Evolutionary conservation across 257 asterid genomes (phyloP).

Genomic region (Nicotiana attenuata): DNA sequence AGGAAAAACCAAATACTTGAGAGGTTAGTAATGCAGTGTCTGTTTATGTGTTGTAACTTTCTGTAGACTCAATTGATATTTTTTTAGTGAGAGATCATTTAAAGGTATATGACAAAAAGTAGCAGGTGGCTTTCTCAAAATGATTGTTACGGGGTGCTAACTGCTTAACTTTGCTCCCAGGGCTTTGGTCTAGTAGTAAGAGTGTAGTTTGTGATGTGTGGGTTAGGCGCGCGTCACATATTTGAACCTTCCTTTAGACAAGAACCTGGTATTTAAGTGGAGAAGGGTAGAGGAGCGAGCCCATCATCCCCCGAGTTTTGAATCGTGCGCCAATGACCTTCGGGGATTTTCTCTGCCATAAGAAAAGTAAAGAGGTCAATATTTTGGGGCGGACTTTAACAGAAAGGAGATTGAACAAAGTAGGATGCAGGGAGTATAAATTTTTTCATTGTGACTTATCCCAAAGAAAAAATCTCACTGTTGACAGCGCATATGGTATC

Average conservation of each 20-base stretch:
- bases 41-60: background rate
- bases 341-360: background rate
- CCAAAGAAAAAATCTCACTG: background rate
- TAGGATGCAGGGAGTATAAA: background rate
- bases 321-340: too few relatives aligned
- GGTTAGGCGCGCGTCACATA: background rate
- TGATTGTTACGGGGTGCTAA: background rate
- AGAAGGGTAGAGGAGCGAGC: background rate
- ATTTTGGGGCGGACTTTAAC: background rate
- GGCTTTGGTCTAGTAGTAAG: background rate
- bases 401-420: background rate
- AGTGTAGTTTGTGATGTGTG: background rate
- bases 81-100: background rate
- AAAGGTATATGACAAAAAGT: background rate
- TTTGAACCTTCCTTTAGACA: background rate
- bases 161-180: background rate
- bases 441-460: background rate
- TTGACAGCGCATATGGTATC: background rate
- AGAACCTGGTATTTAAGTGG: background rate
- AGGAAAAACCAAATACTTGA: slow-evolving; percentile 86
- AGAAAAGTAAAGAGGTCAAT: background rate
- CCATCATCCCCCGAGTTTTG: background rate
- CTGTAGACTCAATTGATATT: background rate
- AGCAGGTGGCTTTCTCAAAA: background rate
- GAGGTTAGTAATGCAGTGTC: slow-evolving; percentile 44